Conservation (phyloP, 495 filamentous ascomycete species). For the Poronia punctata region DNA sequence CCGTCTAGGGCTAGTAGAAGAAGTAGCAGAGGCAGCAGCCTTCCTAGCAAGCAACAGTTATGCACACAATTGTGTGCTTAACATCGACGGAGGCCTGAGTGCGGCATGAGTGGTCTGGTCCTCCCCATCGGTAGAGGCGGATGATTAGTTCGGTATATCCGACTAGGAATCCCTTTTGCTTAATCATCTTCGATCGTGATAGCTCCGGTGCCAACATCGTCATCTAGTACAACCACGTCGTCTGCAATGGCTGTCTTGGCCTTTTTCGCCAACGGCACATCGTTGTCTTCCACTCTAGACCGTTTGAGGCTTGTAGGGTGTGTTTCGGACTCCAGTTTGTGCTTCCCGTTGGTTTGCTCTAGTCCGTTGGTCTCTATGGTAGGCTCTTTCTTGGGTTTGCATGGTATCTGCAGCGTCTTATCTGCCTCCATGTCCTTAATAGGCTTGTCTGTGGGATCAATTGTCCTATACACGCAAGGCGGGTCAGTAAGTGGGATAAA, state of each 20-base stretch:
- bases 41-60: conserved; percentile 75
- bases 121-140: neutral
- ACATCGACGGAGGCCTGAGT: conserved; percentile 79
- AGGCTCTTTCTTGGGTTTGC: conserved; percentile 33
- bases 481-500: conserved; percentile 7
- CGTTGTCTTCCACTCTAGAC: conserved; percentile 23
- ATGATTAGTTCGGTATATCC: no score
- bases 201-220: conserved; percentile 53
- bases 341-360: conserved; percentile 23
- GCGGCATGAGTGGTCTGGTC: conserved; percentile 40
- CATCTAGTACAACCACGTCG: conserved; percentile 46
- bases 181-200: conserved; percentile 72
- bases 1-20: conserved; percentile 60
- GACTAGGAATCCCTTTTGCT: conserved; percentile 2
- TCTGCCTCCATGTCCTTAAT: conserved; percentile 27
- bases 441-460: conserved; percentile 30
- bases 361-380: conserved; percentile 26
- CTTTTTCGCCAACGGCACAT: conserved; percentile 33
- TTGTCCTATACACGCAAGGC: conserved; percentile 19
- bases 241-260: conserved; percentile 32
- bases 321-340: conserved; percentile 12
- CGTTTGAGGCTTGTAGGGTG: conserved; percentile 29
- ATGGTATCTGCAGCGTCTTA: conserved; percentile 37
- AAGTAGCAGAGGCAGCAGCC: conserved; percentile 73
- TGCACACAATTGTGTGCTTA: conserved; percentile 77